Conservation (phyloP, 495 filamentous ascomycete genomes). For the Podospora fimiseda region DNA sequence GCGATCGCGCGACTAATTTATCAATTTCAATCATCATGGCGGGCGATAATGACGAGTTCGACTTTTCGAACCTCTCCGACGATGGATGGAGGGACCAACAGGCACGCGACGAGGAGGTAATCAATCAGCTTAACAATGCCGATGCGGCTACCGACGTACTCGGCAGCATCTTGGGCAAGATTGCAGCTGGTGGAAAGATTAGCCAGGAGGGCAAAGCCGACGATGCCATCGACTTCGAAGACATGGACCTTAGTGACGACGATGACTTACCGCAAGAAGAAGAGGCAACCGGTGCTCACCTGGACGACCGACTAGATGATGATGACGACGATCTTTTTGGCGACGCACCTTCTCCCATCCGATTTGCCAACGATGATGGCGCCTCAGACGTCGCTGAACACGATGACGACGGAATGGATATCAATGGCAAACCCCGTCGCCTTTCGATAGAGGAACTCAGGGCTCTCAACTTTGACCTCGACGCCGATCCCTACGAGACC, state of each 20-base stretch:
- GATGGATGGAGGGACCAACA: slow-evolving; percentile 25
- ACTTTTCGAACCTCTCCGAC: slow-evolving; percentile 16
- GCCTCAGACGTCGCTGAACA: slow-evolving; percentile 31
- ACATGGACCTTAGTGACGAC: slow-evolving; percentile 72
- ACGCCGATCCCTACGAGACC: slow-evolving; percentile 26
- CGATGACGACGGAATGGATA: slow-evolving; percentile 27
- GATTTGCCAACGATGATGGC: slow-evolving; percentile 19
- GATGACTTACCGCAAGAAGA: slow-evolving; percentile 47
- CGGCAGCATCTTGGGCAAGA: slow-evolving; percentile 17
- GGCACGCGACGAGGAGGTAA: slow-evolving; percentile 21
- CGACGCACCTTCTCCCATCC: slow-evolving; percentile 25
- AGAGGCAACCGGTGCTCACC: slow-evolving; percentile 24
- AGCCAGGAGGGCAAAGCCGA: slow-evolving; percentile 36
- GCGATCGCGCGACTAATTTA: slow-evolving; percentile 6
- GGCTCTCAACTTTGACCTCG: slow-evolving; percentile 42
- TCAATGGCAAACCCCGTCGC: slow-evolving; percentile 8
- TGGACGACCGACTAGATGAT: slow-evolving; percentile 41
- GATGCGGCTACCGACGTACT: slow-evolving; percentile 7
- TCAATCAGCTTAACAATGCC: slow-evolving; percentile 14
- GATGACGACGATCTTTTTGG: slow-evolving; percentile 51
- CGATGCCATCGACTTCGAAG: slow-evolving; percentile 68
- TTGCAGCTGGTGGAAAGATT: slow-evolving; percentile 23
- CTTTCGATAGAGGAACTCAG: slow-evolving; percentile 25
- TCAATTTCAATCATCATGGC: slow-evolving; percentile 16
- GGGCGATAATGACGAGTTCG: slow-evolving; percentile 15